Conservation (phyloP, 495 filamentous ascomycete species). For the Neurospora sp. region DNA sequence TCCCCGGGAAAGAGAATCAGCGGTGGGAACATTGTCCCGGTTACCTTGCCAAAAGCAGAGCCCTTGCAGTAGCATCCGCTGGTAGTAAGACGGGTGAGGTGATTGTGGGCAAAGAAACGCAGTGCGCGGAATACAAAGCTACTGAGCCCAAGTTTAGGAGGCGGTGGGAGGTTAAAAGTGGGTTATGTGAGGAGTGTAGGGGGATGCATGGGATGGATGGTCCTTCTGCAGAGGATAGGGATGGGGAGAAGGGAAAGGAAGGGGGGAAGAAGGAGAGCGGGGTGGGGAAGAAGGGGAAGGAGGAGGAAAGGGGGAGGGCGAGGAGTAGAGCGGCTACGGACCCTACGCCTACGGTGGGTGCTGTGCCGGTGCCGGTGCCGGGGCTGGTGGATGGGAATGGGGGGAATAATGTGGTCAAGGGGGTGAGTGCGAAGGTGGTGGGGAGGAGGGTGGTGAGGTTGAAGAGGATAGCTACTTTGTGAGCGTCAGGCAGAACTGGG, state of each 20-base stretch:
- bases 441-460: not conserved
- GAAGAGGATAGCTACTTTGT: not conserved
- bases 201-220: not conserved
- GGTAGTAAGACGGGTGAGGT: not conserved
- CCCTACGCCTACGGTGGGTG: not conserved
- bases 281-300: not conserved
- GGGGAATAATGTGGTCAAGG: not conserved
- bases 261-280: not conserved
- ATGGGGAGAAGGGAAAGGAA: not conserved
- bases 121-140: not conserved
- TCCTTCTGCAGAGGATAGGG: not conserved
- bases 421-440: not conserved
- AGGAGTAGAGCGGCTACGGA: not conserved
- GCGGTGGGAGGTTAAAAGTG: not conserved
- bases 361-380: not conserved
- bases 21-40: not conserved
- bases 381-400: not conserved
- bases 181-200: not conserved
- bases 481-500: not conserved
- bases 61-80: too few species aligned
- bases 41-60: not conserved
- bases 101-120: not conserved
- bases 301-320: not conserved
- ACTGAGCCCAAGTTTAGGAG: not conserved
- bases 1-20: not conserved